These are phyloP conservation scores for Trichocomaceae sp. DNA, from an alignment of 2,329 filamentous ascomycete species.

Conservation along the genomic window DNA sequence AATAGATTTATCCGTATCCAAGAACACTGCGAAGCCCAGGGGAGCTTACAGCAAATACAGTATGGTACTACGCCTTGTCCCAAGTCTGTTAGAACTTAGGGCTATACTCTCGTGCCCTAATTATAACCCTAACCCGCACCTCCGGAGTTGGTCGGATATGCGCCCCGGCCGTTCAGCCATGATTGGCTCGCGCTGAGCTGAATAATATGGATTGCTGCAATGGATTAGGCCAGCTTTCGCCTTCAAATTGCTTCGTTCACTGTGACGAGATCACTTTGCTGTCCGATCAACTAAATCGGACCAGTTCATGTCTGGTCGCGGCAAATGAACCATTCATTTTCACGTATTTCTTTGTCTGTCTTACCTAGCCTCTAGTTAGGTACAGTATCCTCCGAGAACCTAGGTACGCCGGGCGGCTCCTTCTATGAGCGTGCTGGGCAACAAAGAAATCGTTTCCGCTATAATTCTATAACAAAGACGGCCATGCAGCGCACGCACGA, in stretches of 20 bases:
- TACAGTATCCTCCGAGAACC: not conserved
- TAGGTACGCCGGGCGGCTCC: not conserved
- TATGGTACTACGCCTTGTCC: no score
- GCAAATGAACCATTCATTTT: no score
- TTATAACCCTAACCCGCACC: not conserved
- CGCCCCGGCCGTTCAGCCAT: not conserved
- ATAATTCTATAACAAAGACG: not conserved
- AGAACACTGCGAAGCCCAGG: no score
- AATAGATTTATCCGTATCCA: no score
- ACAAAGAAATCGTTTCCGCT: not conserved
- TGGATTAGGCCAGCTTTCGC: not conserved
- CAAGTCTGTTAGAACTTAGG: no score
- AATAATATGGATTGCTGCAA: not conserved
- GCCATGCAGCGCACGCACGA: constrained; percentile 3
- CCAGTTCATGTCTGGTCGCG: not conserved
- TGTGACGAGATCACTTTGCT: no score
- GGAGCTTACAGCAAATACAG: no score
- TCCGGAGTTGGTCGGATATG: not conserved
- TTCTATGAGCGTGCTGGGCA: not conserved
- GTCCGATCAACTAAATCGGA: no score
- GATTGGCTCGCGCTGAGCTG: not conserved
- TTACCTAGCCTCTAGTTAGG: no score
- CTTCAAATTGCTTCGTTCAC: not conserved
- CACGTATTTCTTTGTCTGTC: not conserved
- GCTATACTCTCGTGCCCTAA: no score